Evolutionary conservation across 306 rosid genomes (phyloP).

Genomic region (Cucumis cinereus): DNA sequence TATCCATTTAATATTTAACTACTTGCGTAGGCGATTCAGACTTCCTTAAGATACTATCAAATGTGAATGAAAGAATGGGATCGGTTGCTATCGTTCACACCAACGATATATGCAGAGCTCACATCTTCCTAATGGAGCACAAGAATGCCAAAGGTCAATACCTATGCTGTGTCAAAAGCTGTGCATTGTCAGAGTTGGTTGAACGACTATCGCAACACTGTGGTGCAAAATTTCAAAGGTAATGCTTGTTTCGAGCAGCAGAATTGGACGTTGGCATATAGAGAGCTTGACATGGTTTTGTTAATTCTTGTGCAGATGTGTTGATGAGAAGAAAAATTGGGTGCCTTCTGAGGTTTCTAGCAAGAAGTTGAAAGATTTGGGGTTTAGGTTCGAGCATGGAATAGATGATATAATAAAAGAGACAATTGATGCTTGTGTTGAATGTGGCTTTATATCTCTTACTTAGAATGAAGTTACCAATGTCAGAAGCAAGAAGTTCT

Average conservation of each 20-base stretch:
- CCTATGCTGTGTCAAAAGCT: slow-evolving; percentile 46
- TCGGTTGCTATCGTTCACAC: slow-evolving; percentile 60
- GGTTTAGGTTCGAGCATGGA: slow-evolving; percentile 53
- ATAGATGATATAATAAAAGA: slow-evolving; percentile 41
- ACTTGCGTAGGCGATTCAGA: slow-evolving; percentile 36
- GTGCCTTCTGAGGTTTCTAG: slow-evolving; percentile 44
- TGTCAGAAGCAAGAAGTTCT: not conserved
- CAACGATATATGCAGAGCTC: slow-evolving; percentile 72
- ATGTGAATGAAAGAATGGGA: slow-evolving; percentile 72
- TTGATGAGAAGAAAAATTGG: slow-evolving; percentile 20
- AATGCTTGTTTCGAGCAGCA: not conserved
- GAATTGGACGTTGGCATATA: not conserved
- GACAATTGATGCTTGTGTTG: slow-evolving; percentile 28
- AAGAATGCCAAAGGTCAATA: slow-evolving; percentile 46
- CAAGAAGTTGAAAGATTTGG: slow-evolving; percentile 57
- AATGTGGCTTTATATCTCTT: slow-evolving; percentile 29
- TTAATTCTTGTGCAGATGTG: slow-evolving; percentile 16
- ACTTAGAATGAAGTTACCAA: not conserved
- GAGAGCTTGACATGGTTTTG: not conserved
- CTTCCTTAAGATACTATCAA: slow-evolving; percentile 31
- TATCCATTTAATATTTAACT: too few relatives aligned
- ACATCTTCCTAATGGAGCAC: slow-evolving; percentile 69
- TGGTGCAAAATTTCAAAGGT: slow-evolving; percentile 24
- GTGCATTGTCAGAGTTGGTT: slow-evolving; percentile 27
- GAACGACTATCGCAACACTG: slow-evolving; percentile 28